Percentiles rank a stretch among this genome's conserved stretches.
Conservation (phyloP, 106 monocot genomes). For the Allium cepa region DNA sequence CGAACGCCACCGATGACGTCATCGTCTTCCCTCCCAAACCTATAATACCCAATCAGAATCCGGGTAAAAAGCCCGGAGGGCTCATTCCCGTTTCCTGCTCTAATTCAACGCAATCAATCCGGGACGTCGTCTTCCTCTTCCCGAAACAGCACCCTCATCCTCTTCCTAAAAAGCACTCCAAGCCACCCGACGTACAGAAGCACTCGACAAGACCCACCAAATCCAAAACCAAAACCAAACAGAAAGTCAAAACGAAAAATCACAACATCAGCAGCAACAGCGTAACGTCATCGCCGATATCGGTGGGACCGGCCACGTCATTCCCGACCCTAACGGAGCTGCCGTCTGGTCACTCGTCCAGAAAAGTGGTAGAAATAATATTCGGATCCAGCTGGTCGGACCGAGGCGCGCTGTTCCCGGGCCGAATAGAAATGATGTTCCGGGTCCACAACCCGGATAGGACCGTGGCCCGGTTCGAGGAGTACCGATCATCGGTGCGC, state of each 20-base stretch:
- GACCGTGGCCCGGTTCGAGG: conserved; percentile 69
- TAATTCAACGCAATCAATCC: conserved; percentile 21
- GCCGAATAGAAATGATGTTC: conserved; percentile 70
- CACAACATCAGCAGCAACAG: neutral
- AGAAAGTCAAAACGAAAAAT: no score
- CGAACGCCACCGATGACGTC: conserved; percentile 45
- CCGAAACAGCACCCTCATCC: conserved; percentile 16
- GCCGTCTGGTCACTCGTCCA: conserved; percentile 53
- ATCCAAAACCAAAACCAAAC: conserved; percentile 8
- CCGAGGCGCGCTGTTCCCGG: conserved; percentile 30
- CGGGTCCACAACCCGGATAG: conserved; percentile 67
- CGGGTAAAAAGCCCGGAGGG: no score
- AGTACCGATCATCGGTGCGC: conserved; percentile 51
- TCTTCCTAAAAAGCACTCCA: neutral
- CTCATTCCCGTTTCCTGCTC: conserved; percentile 19
- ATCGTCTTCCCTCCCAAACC: conserved; percentile 8
- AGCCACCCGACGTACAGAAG: neutral
- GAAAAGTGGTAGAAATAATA: conserved; percentile 74
- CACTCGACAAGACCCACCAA: conserved; percentile 15
- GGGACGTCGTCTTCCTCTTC: conserved; percentile 29
- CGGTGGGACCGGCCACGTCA: conserved; percentile 7
- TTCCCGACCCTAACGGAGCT: conserved; percentile 44
- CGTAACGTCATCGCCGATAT: conserved; percentile 11
- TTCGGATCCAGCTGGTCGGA: conserved; percentile 69
- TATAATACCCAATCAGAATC: conserved; percentile 5